Conservation (phyloP, 2,329 filamentous ascomycete genomes). For the Fragosphaeria purpurea region DNA sequence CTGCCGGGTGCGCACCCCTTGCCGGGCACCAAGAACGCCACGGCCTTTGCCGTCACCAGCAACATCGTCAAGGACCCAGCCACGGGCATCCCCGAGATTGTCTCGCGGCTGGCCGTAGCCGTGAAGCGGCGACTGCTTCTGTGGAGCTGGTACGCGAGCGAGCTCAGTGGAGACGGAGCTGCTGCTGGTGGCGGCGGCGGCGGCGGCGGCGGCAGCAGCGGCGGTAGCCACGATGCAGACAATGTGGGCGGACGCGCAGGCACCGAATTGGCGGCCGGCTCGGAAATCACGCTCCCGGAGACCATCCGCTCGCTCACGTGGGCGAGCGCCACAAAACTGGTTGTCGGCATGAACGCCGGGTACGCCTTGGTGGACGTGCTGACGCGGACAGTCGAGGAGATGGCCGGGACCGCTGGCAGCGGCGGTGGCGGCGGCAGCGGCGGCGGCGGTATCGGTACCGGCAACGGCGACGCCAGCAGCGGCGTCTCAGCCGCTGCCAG, state of each 20-base stretch:
- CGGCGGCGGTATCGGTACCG: conserved; percentile 71
- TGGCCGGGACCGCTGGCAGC: conserved; percentile 71
- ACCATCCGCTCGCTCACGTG: conserved; percentile 83
- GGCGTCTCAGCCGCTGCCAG: conserved; percentile 43
- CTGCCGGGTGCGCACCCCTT: conserved; percentile 57
- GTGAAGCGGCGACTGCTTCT: conserved; percentile 83
- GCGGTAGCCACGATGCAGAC: not conserved
- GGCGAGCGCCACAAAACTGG: conserved; percentile 75
- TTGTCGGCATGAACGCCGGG: conserved; percentile 83
- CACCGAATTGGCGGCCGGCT: conserved; percentile 41
- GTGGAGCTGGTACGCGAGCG: conserved; percentile 96
- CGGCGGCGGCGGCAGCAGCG: not conserved
- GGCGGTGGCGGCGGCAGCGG: conserved; percentile 53
- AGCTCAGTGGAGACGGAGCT: conserved; percentile 47
- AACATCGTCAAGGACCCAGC: conserved; percentile 86
- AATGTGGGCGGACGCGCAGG: no score
- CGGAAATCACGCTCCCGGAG: conserved; percentile 71
- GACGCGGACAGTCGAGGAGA: conserved; percentile 62
- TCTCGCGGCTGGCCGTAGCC: conserved; percentile 81
- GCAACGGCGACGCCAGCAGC: conserved; percentile 41
- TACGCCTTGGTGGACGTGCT: conserved; percentile 84
- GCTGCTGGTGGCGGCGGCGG: not conserved
- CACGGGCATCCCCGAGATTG: conserved; percentile 84
- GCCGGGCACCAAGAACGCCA: conserved; percentile 75
- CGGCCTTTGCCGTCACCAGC: conserved; percentile 83